Conservation (phyloP, 2,329 filamentous ascomycete genomes). For the Fusarium penzigii region DNA sequence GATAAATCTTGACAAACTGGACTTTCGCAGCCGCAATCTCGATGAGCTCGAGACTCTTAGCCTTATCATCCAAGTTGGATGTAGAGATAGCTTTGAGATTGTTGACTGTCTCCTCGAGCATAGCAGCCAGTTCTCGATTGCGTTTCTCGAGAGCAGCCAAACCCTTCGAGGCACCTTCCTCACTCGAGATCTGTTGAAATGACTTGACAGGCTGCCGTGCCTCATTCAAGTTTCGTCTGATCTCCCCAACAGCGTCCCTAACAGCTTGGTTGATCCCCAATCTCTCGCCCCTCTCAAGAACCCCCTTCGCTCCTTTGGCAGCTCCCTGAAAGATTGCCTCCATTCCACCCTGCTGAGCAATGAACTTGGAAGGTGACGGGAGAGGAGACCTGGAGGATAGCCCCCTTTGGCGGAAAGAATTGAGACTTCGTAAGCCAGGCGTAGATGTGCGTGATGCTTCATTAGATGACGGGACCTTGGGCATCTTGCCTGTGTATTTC, state of each 20-base stretch:
- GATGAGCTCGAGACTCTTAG: conserved; percentile 52
- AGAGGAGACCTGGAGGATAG: conserved; percentile 47
- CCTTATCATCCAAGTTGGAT: conserved; percentile 49
- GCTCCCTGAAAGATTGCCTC: conserved; percentile 76
- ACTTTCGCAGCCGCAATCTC: conserved; percentile 63
- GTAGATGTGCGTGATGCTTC: conserved; percentile 33
- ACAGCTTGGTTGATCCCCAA: conserved; percentile 80
- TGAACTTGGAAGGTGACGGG: conserved; percentile 48
- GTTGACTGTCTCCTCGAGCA: conserved; percentile 67
- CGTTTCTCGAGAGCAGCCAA: conserved; percentile 60
- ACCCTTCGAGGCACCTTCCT: conserved; percentile 36
- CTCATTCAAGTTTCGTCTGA: conserved; percentile 73
- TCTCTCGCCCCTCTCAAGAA: conserved; percentile 72
- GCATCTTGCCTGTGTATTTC: conserved; percentile 67
- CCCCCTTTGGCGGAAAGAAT: conserved; percentile 43
- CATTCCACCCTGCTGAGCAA: conserved; percentile 61
- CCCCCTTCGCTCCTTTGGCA: conserved; percentile 73
- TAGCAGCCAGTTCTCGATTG: conserved; percentile 65
- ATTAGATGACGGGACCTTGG: conserved; percentile 34
- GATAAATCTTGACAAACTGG: conserved; percentile 64
- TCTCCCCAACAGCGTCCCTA: conserved; percentile 78
- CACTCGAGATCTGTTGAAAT: conserved; percentile 37
- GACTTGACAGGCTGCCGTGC: conserved; percentile 46
- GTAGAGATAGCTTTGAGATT: conserved; percentile 63
- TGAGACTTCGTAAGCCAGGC: conserved; percentile 36